phyloP scores from a whole-genome alignment of 2,329 filamentous ascomycete genomes.

The Aspergillus bombycis region DNA sequence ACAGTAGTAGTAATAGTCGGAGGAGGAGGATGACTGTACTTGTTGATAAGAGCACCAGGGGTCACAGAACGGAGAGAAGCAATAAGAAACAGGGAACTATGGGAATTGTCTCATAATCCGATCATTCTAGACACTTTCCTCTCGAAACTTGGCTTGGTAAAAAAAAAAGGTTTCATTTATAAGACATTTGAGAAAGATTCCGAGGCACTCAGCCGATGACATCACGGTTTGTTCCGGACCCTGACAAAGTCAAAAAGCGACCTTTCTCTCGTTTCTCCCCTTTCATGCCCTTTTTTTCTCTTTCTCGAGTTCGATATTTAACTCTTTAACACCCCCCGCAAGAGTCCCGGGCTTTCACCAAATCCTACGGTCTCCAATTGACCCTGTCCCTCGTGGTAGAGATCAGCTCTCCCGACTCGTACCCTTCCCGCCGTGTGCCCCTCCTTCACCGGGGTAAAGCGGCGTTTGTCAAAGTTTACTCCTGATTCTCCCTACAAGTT shows the following conservation, averaged over 20 bases:
- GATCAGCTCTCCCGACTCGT: background rate
- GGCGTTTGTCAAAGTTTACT: background rate
- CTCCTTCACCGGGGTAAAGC: conserved; percentile 9
- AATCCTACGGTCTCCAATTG: background rate
- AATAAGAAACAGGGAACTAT: background rate
- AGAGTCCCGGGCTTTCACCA: background rate
- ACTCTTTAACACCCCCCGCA: background rate
- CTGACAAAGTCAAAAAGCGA: background rate
- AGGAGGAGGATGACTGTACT: no score
- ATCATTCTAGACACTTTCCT: background rate
- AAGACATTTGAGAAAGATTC: background rate
- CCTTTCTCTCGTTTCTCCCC: background rate
- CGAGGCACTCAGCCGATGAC: background rate
- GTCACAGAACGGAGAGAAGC: no score
- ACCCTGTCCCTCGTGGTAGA: background rate
- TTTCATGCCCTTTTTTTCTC: background rate
- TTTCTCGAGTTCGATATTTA: background rate
- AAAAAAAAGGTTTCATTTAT: background rate
- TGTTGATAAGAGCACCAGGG: no score
- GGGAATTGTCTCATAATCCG: background rate
- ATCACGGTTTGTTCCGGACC: background rate
- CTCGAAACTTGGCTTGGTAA: background rate
- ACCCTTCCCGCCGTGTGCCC: conserved; percentile 7
- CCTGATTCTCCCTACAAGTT: conserved; percentile 3
- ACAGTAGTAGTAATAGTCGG: no score